These are phyloP conservation scores for Linnemannia zychae DNA, from an alignment of 192 early-diverging fungal species.

Conservation along the genomic window DNA sequence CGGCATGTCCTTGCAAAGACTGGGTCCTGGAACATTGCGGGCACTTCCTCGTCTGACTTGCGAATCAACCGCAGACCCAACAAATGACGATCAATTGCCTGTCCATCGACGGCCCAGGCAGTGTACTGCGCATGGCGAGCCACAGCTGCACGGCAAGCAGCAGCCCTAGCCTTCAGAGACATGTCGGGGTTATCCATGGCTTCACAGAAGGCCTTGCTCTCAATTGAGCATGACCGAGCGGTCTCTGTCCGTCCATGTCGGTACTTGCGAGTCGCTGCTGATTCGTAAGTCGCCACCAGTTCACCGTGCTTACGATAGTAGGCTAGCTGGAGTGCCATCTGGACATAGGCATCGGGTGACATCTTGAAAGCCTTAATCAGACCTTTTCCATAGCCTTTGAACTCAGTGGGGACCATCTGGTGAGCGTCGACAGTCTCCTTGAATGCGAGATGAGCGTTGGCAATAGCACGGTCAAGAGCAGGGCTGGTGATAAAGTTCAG, in stretches of 20 bases:
- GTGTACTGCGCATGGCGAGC: slow-evolving; percentile 79
- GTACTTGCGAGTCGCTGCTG: slow-evolving; percentile 85
- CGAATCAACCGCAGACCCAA: slow-evolving; percentile 78
- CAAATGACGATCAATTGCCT: slow-evolving; percentile 88
- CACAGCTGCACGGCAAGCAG: slow-evolving; percentile 71
- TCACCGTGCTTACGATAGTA: slow-evolving; percentile 81
- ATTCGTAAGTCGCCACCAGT: slow-evolving; percentile 85
- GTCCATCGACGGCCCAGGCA: slow-evolving; percentile 75
- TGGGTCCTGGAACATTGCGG: slow-evolving; percentile 72
- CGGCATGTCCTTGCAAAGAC: slow-evolving; percentile 73
- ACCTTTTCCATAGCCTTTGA: slow-evolving; percentile 78
- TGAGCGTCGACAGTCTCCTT: slow-evolving; percentile 72
- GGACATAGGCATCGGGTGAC: slow-evolving; percentile 87
- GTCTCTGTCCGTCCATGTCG: slow-evolving; percentile 92
- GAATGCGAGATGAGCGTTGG: slow-evolving; percentile 74
- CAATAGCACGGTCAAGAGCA: slow-evolving; percentile 64
- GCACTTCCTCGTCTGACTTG: slow-evolving; percentile 50
- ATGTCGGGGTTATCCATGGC: slow-evolving; percentile 70
- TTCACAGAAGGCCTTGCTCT: slow-evolving; percentile 78
- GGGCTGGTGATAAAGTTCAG: slow-evolving; percentile 70
- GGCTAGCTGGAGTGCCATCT: slow-evolving; percentile 90
- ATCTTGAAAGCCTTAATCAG: slow-evolving; percentile 57
- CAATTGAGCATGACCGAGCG: slow-evolving; percentile 79
- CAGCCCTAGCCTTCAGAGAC: slow-evolving; percentile 59
- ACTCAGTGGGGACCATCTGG: slow-evolving; percentile 73